Percentiles rank a stretch among this genome's conserved stretches.
Conservation (phyloP, 805 yeast species). For the Naumovozyma dairenensis region DNA sequence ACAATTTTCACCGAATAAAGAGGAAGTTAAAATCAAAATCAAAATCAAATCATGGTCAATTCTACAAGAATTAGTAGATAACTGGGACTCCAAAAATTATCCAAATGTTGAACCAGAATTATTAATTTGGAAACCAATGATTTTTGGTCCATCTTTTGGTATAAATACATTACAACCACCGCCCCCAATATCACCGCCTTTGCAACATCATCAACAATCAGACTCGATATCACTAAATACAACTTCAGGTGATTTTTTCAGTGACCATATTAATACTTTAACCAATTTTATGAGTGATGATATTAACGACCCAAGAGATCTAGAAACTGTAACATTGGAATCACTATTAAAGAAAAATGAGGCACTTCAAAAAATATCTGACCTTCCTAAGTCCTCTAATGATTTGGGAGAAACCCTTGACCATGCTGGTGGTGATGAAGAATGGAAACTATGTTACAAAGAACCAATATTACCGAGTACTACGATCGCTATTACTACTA, state of each 20-base stretch:
- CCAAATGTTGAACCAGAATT: constrained; percentile 41
- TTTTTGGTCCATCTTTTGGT: constrained; percentile 82
- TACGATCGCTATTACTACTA: background rate
- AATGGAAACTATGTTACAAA: constrained; percentile 8
- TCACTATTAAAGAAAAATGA: constrained; percentile 30
- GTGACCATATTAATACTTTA: constrained; percentile 43
- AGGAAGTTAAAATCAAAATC: constrained; percentile 43
- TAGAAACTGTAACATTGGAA: constrained; percentile 47
- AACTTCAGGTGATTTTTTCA: constrained; percentile 25
- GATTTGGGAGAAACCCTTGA: background rate
- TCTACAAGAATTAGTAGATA: constrained; percentile 31
- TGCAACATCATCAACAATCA: background rate
- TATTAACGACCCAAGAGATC: constrained; percentile 48
- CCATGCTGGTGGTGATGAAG: background rate
- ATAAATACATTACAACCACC: constrained; percentile 40
- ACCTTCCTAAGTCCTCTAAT: background rate
- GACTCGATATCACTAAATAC: background rate
- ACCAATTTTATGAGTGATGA: constrained; percentile 59
- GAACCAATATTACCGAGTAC: constrained; percentile 4
- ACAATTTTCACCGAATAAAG: constrained; percentile 16
- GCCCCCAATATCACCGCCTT: constrained; percentile 8
- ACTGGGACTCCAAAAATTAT: constrained; percentile 49
- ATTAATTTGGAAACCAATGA: constrained; percentile 71
- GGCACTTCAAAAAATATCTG: background rate
- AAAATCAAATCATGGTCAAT: constrained; percentile 35